phyloP scores from a whole-genome alignment of 2,329 filamentous ascomycete species.

The Fusarium euwallaceae region DNA sequence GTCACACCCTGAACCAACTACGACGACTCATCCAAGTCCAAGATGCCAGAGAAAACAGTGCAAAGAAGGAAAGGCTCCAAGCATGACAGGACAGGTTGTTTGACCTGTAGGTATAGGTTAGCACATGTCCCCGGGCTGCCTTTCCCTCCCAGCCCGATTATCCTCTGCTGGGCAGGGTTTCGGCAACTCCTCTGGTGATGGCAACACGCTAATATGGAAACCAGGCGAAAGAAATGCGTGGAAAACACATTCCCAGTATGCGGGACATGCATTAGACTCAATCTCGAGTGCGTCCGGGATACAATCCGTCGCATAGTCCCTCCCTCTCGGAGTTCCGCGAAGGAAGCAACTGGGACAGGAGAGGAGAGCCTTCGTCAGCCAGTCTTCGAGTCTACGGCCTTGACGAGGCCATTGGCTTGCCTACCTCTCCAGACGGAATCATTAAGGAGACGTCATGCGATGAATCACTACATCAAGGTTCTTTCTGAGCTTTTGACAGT shows the following conservation, averaged over 20 bases:
- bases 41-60: background rate
- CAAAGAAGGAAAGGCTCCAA: background rate
- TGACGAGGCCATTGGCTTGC: background rate
- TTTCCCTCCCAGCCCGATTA: background rate
- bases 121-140: background rate
- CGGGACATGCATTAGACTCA: background rate
- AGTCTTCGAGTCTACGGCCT: background rate
- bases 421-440: background rate
- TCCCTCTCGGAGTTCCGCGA: background rate
- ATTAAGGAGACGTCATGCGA: background rate
- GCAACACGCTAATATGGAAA: background rate
- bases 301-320: background rate
- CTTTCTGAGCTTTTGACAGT: background rate
- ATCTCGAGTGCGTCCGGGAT: background rate
- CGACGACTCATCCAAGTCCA: background rate
- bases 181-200: background rate
- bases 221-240: background rate
- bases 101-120: background rate
- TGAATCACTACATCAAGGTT: background rate
- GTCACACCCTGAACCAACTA: background rate
- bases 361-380: background rate
- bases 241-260: background rate
- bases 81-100: slow-evolving; percentile 1
- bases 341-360: background rate
- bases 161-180: background rate